phyloP scores from a whole-genome alignment of 116 monocot species.

The Cymodocea nodosa region DNA sequence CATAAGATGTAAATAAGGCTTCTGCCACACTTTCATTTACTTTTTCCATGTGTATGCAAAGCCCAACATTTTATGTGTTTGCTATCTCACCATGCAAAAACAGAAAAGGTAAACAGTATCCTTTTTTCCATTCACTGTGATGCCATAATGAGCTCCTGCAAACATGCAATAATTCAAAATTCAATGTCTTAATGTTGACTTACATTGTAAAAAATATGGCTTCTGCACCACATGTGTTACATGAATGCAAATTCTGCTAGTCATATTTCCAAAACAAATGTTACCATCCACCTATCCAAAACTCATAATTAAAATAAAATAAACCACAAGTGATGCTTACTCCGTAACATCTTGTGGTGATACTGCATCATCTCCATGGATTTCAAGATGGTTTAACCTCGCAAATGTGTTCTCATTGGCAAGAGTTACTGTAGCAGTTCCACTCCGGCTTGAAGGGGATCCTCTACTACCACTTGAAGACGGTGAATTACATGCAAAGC shows the following conservation, averaged over 20 bases:
- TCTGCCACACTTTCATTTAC: too few relatives aligned
- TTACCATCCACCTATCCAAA: background rate
- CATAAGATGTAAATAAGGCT: too few relatives aligned
- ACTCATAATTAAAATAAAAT: background rate
- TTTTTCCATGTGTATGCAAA: too few relatives aligned
- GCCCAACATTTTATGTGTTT: too few relatives aligned
- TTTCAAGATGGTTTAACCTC: slow-evolving; percentile 50
- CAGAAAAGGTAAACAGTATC: too few relatives aligned
- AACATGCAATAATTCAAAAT: too few relatives aligned
- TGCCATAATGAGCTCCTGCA: too few relatives aligned
- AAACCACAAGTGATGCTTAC: slow-evolving; percentile 11
- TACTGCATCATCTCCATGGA: slow-evolving; percentile 48
- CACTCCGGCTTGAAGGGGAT: slow-evolving; percentile 35
- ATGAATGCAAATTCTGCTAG: background rate
- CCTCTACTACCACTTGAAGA: slow-evolving; percentile 31
- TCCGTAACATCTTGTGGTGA: slow-evolving; percentile 30
- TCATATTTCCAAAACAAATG: background rate
- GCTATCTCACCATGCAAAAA: too few relatives aligned
- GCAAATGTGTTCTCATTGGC: slow-evolving; percentile 44
- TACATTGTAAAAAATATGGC: too few relatives aligned
- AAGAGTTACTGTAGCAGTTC: slow-evolving; percentile 26
- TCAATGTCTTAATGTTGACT: too few relatives aligned
- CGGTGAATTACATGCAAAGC: slow-evolving; percentile 24
- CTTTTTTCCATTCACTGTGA: too few relatives aligned
- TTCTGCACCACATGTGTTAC: background rate